phyloP scores from a whole-genome alignment of 2,329 filamentous ascomycete species.

The Fusarium transvaalense region DNA sequence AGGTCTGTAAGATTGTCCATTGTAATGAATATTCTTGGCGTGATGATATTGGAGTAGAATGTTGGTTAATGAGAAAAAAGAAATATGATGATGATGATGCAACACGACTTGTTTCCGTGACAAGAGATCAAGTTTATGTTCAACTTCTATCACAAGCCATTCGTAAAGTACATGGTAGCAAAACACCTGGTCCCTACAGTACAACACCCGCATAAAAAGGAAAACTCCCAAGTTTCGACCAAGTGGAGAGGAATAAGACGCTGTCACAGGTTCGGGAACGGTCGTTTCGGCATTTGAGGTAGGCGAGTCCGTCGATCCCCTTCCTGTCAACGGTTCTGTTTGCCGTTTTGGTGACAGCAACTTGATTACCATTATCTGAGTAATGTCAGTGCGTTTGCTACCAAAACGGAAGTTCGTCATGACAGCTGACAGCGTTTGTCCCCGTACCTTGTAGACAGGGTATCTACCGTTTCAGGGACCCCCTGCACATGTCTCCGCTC shows the following conservation, averaged over 20 bases:
- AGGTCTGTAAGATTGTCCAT: constrained; percentile 35
- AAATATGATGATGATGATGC: neutral
- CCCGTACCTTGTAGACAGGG: neutral
- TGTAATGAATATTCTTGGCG: neutral
- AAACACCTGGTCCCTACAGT: neutral
- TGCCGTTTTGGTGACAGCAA: constrained; percentile 9
- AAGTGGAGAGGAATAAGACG: constrained; percentile 14
- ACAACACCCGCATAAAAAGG: neutral
- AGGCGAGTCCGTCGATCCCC: constrained; percentile 9
- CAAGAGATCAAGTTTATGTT: constrained; percentile 15
- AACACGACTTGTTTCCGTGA: neutral
- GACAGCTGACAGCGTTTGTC: neutral
- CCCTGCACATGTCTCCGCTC: constrained; percentile 9
- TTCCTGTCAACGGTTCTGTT: constrained; percentile 1
- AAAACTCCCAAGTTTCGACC: constrained; percentile 4
- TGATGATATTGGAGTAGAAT: neutral
- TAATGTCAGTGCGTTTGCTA: constrained; percentile 8
- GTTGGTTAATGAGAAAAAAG: neutral
- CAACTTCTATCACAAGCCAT: neutral
- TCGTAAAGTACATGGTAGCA: neutral
- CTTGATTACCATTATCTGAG: constrained; percentile 19
- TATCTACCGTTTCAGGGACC: constrained; percentile 11
- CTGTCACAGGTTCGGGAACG: constrained; percentile 12
- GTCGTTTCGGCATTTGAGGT: constrained; percentile 28
- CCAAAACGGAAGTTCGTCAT: constrained; percentile 3